Base-by-base conservation (phyloP, 2,329 filamentous ascomycete genomes). In the Corinectria fuckeliana region DNA sequence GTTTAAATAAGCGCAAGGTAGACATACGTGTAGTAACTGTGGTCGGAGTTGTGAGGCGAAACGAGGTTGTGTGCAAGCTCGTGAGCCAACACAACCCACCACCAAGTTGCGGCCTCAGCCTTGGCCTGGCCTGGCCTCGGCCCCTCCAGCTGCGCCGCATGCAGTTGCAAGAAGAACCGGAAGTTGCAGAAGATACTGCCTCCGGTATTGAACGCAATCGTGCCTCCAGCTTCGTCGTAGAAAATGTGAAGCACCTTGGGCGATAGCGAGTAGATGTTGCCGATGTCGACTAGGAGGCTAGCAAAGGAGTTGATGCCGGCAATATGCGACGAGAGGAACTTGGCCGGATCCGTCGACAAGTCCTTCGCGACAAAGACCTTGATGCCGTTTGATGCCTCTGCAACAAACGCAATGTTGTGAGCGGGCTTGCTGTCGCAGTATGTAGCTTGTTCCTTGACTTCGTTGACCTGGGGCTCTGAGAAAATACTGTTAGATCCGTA, bases 11-110 rank as follows among this genome's bases (percentile, higher is more conserved):
- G 16, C 3, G 1, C 11, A 23, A 20, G 3, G 1, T 5, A 39
- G 47, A 79, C 84, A 76, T 77, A 88, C 78, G 89, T 94, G 72
- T 95, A 96, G 72, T 89, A 96, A 69, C 88, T 91, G 76, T 96
- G 92, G 53, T 90, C 85, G 14, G 90, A 82, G 70, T 89, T 90
- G 75, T 98, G 94, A 63, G 87, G 84, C 34, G 79, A 78, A 8
- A 97, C 92, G 54, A 99, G 78, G 74, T 99, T 99, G 77, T 99
- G 95, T 58, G 95, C 93, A 75, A 99, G 78, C 78, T 99, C 96
- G 74, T 99, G 95, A 62, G 93, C 96, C 61, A 97, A 75, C n/a
- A 95, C 93, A 64, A 97, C 91, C 86, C 91, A 97, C 94, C 94
- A 98, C 81, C 93, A 96, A 1, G 90, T 85, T 57, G 87, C 80